Evolutionary conservation across 441 rosid species (phyloP).

Genomic region (Hura crepitans): DNA sequence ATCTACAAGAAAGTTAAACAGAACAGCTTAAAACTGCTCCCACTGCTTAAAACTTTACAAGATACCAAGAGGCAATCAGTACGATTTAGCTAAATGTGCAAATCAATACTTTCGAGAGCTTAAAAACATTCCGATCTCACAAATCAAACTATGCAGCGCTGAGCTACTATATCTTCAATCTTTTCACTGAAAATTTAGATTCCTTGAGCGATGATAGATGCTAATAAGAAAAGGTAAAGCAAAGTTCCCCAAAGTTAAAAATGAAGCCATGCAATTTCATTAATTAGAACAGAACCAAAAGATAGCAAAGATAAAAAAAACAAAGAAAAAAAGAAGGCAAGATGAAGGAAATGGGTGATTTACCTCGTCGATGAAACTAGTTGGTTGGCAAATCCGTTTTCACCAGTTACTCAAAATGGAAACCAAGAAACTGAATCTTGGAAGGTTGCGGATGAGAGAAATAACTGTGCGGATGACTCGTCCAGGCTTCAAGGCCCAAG

Average conservation of each 20-base stretch:
- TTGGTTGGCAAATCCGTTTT: not conserved
- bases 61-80: not conserved
- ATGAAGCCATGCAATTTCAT: not conserved
- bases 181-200: not conserved
- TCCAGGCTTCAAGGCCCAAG: not conserved
- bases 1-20: not conserved
- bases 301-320: not conserved
- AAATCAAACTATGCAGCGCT: not conserved
- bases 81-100: not conserved
- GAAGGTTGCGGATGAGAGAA: not conserved
- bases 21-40: not conserved
- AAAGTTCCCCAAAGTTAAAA: not conserved
- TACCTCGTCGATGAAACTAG: slow-evolving; percentile 3
- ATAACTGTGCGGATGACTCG: no score
- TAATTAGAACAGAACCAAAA: not conserved
- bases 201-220: not conserved
- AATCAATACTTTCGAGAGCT: not conserved
- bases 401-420: not conserved
- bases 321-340: no score
- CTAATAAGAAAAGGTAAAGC: not conserved
- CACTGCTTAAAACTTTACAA: no score
- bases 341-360: not conserved
- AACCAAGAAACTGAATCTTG: not conserved
- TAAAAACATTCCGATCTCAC: not conserved
- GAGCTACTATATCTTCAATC: not conserved